Conservation (phyloP, 2,329 filamentous ascomycete species). For the Talaromyces sp. region DNA sequence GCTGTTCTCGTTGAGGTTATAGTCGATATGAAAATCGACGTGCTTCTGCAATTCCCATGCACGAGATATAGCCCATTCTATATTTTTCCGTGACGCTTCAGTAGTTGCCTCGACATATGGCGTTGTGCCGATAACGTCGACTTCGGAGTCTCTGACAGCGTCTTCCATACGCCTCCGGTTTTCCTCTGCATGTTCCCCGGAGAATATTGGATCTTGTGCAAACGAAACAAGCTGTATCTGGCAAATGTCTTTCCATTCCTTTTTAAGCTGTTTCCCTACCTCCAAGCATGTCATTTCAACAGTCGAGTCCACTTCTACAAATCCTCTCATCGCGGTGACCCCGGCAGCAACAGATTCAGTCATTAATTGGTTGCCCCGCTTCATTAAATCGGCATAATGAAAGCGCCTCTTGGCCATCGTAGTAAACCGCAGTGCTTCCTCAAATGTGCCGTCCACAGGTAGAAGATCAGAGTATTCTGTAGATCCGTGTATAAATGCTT, state of each 20-base stretch:
- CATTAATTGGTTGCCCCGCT: conserved; percentile 60
- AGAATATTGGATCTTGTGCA: conserved; percentile 65
- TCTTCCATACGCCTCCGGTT: conserved; percentile 49
- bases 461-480: conserved; percentile 52
- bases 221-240: conserved; percentile 65
- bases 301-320: conserved; percentile 64
- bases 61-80: conserved; percentile 56
- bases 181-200: conserved; percentile 45
- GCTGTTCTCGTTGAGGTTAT: conserved; percentile 52
- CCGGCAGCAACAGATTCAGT: conserved; percentile 60
- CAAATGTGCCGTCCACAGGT: conserved; percentile 56
- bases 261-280: conserved; percentile 53
- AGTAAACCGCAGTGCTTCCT: conserved; percentile 59
- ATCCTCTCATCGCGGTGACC: conserved; percentile 64
- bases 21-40: conserved; percentile 68
- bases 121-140: conserved; percentile 62
- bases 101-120: conserved; percentile 61
- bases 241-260: conserved; percentile 48
- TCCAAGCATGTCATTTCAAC: conserved; percentile 55
- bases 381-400: conserved; percentile 56
- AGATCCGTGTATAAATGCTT: conserved; percentile 35
- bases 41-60: conserved; percentile 50
- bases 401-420: conserved; percentile 59
- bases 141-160: conserved; percentile 36
- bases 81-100: conserved; percentile 49